These are phyloP conservation scores for Monilinia polystroma DNA, from an alignment of 2,329 filamentous ascomycete genomes.

Conservation along the genomic window DNA sequence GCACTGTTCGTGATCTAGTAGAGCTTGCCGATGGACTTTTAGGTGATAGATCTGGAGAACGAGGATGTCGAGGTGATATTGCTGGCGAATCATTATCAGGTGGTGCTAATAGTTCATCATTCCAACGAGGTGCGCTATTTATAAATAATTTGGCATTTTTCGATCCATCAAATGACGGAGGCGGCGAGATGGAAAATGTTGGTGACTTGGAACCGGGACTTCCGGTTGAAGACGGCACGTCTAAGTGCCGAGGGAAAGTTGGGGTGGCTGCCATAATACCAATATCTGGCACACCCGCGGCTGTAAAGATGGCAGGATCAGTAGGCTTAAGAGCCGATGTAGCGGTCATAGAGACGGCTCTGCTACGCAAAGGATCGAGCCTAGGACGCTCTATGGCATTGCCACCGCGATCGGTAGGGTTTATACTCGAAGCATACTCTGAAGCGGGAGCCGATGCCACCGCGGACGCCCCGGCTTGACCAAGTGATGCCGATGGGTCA, in stretches of 20 bases:
- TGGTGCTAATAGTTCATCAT: constrained; percentile 46
- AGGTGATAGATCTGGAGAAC: constrained; percentile 1
- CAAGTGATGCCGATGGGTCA: constrained; percentile 42
- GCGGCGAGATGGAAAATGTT: constrained; percentile 37
- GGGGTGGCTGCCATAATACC: constrained; percentile 44
- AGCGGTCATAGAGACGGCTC: constrained; percentile 41
- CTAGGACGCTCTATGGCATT: constrained; percentile 21
- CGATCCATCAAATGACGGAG: constrained; percentile 28
- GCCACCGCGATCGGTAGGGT: constrained; percentile 40
- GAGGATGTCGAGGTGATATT: constrained; percentile 19
- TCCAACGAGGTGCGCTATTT: constrained; percentile 33
- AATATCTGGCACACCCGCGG: constrained; percentile 37
- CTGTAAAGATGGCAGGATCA: constrained; percentile 33
- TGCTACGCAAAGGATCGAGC: constrained; percentile 28
- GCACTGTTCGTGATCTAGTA: constrained; percentile 26
- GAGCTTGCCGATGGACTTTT: constrained; percentile 26
- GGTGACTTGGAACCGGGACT: constrained; percentile 42
- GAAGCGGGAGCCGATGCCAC: constrained; percentile 44
- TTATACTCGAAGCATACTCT: constrained; percentile 42
- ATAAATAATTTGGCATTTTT: constrained; percentile 41
- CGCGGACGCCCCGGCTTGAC: constrained; percentile 45
- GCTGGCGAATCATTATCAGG: constrained; percentile 43
- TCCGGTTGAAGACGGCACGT: constrained; percentile 32
- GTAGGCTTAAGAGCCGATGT: constrained; percentile 24
- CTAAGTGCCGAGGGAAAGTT: constrained; percentile 40